A percentile compares a stretch with the other conserved stretches of the same genome.
Conservation (phyloP, 768 basidiomycete genomes). For the Lactarius evosmus region DNA sequence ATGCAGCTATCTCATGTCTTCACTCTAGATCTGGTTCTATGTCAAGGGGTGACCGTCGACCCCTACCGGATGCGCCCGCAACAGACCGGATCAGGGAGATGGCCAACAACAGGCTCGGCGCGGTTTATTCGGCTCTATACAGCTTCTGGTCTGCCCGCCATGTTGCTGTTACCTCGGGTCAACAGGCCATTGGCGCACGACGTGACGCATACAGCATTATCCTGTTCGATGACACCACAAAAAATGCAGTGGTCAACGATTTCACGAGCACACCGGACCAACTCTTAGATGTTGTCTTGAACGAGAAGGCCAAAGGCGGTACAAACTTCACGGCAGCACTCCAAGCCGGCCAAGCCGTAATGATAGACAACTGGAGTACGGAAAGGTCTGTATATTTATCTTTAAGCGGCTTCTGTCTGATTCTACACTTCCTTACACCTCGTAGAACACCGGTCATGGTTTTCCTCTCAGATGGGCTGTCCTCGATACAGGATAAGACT, state of each 20-base stretch:
- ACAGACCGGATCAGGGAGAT: slow-evolving; percentile 38
- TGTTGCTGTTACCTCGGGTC: slow-evolving; percentile 34
- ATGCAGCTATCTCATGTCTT: slow-evolving; percentile 1
- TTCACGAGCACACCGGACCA: slow-evolving; percentile 44
- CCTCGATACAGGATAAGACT: slow-evolving; percentile 36
- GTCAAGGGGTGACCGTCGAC: slow-evolving; percentile 40
- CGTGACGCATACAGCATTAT: slow-evolving; percentile 57
- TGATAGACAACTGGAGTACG: slow-evolving; percentile 49
- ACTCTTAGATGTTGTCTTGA: slow-evolving; percentile 42
- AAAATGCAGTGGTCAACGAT: slow-evolving; percentile 42
- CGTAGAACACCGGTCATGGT: slow-evolving; percentile 49
- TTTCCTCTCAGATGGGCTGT: slow-evolving; percentile 58
- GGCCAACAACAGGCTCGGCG: slow-evolving; percentile 52
- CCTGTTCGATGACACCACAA: slow-evolving; percentile 39
- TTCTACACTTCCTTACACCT: slow-evolving; percentile 13
- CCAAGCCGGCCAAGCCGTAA: slow-evolving; percentile 35
- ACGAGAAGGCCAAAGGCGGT: slow-evolving; percentile 32
- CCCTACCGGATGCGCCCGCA: slow-evolving; percentile 44
- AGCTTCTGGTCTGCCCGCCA: slow-evolving; percentile 55
- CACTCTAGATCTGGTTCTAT: slow-evolving; percentile 51
- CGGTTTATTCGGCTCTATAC: slow-evolving; percentile 54
- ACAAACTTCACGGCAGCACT: slow-evolving; percentile 49
- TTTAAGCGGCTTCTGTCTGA: background rate
- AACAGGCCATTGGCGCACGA: slow-evolving; percentile 33
- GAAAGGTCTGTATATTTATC: slow-evolving; percentile 39